Evolutionary conservation across 1,284 basidiomycete species (phyloP), one percentile per base, ranked within the genome.

Genomic region (Trichosporon sp.): DNA sequence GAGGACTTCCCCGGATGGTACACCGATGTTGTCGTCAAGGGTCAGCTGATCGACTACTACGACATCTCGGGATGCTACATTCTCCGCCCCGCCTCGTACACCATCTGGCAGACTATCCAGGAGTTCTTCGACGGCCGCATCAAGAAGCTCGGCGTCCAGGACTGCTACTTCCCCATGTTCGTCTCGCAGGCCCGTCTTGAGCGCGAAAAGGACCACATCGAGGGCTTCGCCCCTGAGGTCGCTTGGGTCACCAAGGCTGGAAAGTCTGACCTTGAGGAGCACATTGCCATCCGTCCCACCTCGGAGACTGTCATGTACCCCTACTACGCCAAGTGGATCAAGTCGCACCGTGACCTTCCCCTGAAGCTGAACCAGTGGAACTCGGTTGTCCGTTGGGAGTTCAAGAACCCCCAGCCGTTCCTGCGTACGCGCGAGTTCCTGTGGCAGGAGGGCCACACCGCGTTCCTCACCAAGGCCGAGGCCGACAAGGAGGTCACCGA

Each of bases 391-490:
- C 91, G 96, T 74, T 99, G 96, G 96, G 96, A 99, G 85, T 99
- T 99, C 88, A 99, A 99, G 87, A 97, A 96, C 85, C 97, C 96
- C 12, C 79, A 99, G 85, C 96, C 96, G 1, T 99, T 99, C 92
- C 89, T 99, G 56, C 94, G 96, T 74, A 99, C 97, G 1, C 93
- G 97, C 80, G 96, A 99, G 86, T 99, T 98, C 89, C 87, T 99
- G 43, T 99, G 97, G 96, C 96, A 99, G 86, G 97, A 99, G 85
- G 96, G 96, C 64, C 96, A 99, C 87, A 98, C 97, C 4, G 97
- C 96, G 1, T 91, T 92, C 85, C 87, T 97, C 68, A 93, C 92
- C 76, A 92, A 95, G 83, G 81, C 87, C 12, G 95, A 97, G 84
- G 96, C 96, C 48, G 96, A 94, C 81, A 87, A 86, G 73, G 97